These are phyloP conservation scores for Beauveria pseudobassiana DNA, from an alignment of 2,329 filamentous ascomycete genomes.

Conservation along the genomic window DNA sequence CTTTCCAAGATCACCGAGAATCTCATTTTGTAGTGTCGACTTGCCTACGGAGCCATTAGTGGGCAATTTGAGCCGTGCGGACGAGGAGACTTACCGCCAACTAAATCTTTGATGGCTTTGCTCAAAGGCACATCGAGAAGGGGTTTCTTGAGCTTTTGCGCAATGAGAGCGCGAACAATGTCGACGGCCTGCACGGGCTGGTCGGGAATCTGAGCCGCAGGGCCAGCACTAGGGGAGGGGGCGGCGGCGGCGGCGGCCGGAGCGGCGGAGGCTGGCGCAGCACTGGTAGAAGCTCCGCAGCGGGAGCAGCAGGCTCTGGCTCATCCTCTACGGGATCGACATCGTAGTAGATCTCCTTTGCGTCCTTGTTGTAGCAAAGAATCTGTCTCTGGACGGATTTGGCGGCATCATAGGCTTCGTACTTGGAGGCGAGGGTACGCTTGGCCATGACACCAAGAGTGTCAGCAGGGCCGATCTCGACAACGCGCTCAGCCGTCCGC, in stretches of 20 bases:
- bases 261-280: slow-evolving; percentile 45
- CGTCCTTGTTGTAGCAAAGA: slow-evolving; percentile 98
- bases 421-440: slow-evolving; percentile 90
- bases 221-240: slow-evolving; percentile 66
- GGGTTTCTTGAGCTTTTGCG: slow-evolving; percentile 96
- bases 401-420: slow-evolving; percentile 96
- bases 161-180: slow-evolving; percentile 80
- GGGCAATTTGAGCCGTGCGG: not conserved
- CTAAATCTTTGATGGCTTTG: slow-evolving; percentile 98
- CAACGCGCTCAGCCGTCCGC: slow-evolving; percentile 92
- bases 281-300: slow-evolving; percentile 39
- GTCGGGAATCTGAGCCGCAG: slow-evolving; percentile 80
- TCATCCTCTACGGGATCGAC: slow-evolving; percentile 94
- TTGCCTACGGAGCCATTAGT: slow-evolving; percentile 55
- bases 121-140: slow-evolving; percentile 79
- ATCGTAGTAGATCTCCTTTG: slow-evolving; percentile 99
- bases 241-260: slow-evolving; percentile 46
- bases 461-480: slow-evolving; percentile 94
- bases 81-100: slow-evolving; percentile 67
- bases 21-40: slow-evolving; percentile 97
- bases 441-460: slow-evolving; percentile 97
- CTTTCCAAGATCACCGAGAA: slow-evolving; percentile 92
- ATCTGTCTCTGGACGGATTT: slow-evolving; percentile 96
- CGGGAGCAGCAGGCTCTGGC: slow-evolving; percentile 51
- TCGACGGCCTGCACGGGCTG: slow-evolving; percentile 82